These are phyloP conservation scores for Hypoxylon rickii DNA, from an alignment of 495 filamentous ascomycete genomes.

Conservation along the genomic window DNA sequence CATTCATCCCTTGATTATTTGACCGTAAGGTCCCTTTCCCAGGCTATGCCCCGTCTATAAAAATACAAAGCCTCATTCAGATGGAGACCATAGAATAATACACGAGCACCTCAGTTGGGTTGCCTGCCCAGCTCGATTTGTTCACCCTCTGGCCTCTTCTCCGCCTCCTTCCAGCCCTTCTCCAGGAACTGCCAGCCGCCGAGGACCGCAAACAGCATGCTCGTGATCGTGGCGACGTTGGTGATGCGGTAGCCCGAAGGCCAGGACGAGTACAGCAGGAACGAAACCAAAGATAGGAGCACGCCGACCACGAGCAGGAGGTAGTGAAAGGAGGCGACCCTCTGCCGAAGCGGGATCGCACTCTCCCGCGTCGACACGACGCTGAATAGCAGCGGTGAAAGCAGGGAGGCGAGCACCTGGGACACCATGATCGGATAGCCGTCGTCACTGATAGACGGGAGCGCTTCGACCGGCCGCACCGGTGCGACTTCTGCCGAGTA, in stretches of 20 bases:
- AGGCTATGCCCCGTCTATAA: too few species aligned
- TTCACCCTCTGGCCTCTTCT: not conserved
- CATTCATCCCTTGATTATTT: too few species aligned
- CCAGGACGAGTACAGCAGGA: constrained; percentile 21
- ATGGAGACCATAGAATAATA: not conserved
- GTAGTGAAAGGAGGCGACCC: constrained; percentile 10
- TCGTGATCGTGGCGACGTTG: constrained; percentile 10
- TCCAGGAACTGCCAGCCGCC: constrained; percentile 26
- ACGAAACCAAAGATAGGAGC: constrained; percentile 16
- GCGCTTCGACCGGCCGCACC: not conserved
- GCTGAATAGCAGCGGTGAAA: constrained; percentile 12
- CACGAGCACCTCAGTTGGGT: not conserved
- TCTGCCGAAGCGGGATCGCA: constrained; percentile 8
- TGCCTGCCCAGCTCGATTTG: constrained; percentile 6
- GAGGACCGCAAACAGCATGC: constrained; percentile 16
- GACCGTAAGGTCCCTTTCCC: too few species aligned
- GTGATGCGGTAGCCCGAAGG: constrained; percentile 15
- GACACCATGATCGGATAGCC: constrained; percentile 15
- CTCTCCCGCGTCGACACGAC: constrained; percentile 8
- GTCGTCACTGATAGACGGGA: constrained; percentile 6
- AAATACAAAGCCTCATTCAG: too few species aligned
- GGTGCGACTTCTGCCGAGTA: constrained; percentile 6
- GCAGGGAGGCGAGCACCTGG: constrained; percentile 14
- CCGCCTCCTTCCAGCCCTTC: constrained; percentile 15
- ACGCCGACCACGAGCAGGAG: constrained; percentile 9